Base-by-base conservation (phyloP, 495 filamentous ascomycete species). In the Aspergillus avenaceus region DNA sequence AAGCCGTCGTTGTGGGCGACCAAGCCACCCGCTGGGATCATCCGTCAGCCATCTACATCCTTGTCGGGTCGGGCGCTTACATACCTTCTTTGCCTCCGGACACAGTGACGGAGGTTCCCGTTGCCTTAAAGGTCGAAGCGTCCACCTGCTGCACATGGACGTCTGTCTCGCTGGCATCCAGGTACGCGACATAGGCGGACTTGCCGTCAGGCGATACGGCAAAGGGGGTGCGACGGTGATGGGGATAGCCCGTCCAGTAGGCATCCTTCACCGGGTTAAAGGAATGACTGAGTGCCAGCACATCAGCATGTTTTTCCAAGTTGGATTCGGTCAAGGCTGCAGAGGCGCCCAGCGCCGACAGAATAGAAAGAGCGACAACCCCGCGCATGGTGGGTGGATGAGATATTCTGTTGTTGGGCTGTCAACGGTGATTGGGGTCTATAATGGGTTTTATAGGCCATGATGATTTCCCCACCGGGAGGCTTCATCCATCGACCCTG, bases 1-100 rank as follows among this genome's bases (percentile, higher is more conserved):
- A 82, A 82, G 11, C 76, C 78, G 53, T 82, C 76, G 48, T 78
- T 68, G 47, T 78, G 76, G 36, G 77, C 77, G 14, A 80, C 73
- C 12, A 81, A 66, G 37, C 77, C 78, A 23, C 74, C 74, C n/a
- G 74, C 78, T 68, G 12, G 7, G 19, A 25, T 41, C 7, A 5
- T 44, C 25, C 3, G 37, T 29, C 14, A 41, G 19, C 12, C 36
- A 27, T 11, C 28, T 13, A 8, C 28, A 31, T n/a, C 34, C 2
- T 9, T 16, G 34, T 8, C 18, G 34, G 21, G 6, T 21, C 13
- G 11, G n/a, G n/a, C n/a, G n/a, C n/a, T 21, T 18, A 48, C 57
- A 25, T 50, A 69, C 65, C 65, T 65, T 79, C 74, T 36, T 75
- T 72, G 25, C 67, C 75, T 24, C 70, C 70, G 24, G 62, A 25